A percentile compares a stretch with the other conserved stretches of the same genome.
Conservation (phyloP, 83 land plant genomes). For the Larix sibirica region DNA sequence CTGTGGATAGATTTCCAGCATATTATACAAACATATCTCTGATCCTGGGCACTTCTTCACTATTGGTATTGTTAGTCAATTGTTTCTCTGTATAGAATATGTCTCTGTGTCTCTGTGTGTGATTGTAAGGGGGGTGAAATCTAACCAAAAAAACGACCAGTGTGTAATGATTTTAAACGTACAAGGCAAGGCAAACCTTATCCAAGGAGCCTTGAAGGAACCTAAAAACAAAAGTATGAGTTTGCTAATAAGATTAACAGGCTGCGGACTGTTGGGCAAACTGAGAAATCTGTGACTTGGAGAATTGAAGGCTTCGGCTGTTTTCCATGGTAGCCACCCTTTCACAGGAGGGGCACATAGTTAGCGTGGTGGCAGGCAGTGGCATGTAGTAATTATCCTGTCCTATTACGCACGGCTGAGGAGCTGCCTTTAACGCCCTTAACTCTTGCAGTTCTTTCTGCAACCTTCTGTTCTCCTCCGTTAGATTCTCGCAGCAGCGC, state of each 20-base stretch:
- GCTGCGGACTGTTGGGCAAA: conserved; percentile 14
- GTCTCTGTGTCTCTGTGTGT: no score
- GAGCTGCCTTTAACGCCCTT: conserved; percentile 48
- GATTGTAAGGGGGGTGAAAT: no score
- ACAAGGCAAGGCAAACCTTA: no score
- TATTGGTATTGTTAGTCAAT: no score
- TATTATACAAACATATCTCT: no score
- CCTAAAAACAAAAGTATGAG: no score
- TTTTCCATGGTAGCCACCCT: conserved; percentile 30
- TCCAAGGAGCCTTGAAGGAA: no score
- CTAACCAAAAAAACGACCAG: no score
- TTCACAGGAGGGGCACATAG: conserved; percentile 65
- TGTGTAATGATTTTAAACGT: no score
- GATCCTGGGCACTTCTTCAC: no score
- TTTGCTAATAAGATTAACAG: neutral
- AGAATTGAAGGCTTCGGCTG: conserved; percentile 1
- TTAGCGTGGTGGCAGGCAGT: conserved; percentile 55
- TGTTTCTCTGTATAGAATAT: no score
- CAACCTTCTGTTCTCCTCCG: conserved; percentile 50
- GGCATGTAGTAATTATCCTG: conserved; percentile 47
- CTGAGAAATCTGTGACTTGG: conserved; percentile 15
- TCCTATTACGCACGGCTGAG: conserved; percentile 37
- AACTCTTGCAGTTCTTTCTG: conserved; percentile 63
- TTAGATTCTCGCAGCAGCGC: conserved; percentile 56
- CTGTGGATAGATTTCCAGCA: no score